phyloP scores from a whole-genome alignment of 805 yeast genomes.

The Hemisphaericaspora nanyangensis region DNA sequence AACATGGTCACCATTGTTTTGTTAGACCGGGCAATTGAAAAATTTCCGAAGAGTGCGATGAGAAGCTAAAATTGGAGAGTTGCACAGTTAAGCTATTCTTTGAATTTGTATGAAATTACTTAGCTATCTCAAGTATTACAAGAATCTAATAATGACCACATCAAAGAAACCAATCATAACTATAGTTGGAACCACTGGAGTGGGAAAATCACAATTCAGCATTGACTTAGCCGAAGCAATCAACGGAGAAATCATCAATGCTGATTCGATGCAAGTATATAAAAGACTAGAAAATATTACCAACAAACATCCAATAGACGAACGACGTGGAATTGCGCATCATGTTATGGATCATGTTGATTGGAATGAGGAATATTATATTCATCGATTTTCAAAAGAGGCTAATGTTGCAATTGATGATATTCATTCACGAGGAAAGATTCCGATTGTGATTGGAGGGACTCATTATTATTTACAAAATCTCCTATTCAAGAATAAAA shows the following conservation, averaged over 20 bases:
- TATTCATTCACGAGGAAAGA: constrained; percentile 61
- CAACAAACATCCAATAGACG: constrained; percentile 84
- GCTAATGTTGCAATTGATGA: constrained; percentile 61
- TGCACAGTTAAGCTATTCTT: too few species aligned
- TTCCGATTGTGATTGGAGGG: constrained; percentile 92
- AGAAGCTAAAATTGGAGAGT: too few species aligned
- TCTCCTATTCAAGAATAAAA: constrained; percentile 65
- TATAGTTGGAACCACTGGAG: constrained; percentile 92
- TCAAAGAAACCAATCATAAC: constrained; percentile 45
- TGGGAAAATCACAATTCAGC: constrained; percentile 85
- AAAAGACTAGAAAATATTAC: constrained; percentile 69
- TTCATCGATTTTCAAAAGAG: constrained; percentile 73
- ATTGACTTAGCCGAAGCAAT: constrained; percentile 73
- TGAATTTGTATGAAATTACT: constrained; percentile 8
- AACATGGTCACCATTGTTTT: too few species aligned
- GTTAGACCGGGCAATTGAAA: too few species aligned
- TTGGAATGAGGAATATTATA: constrained; percentile 79
- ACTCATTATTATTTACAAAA: constrained; percentile 91
- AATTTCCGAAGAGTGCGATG: too few species aligned
- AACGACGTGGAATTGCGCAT: constrained; percentile 72
- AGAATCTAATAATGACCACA: constrained; percentile 24
- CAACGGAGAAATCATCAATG: constrained; percentile 88
- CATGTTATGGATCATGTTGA: constrained; percentile 82
- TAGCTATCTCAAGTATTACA: constrained; percentile 15
- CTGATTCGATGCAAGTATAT: constrained; percentile 97